These are phyloP conservation scores for Xylariaceae sp. DNA, from an alignment of 2,329 filamentous ascomycete genomes.

Conservation along the genomic window DNA sequence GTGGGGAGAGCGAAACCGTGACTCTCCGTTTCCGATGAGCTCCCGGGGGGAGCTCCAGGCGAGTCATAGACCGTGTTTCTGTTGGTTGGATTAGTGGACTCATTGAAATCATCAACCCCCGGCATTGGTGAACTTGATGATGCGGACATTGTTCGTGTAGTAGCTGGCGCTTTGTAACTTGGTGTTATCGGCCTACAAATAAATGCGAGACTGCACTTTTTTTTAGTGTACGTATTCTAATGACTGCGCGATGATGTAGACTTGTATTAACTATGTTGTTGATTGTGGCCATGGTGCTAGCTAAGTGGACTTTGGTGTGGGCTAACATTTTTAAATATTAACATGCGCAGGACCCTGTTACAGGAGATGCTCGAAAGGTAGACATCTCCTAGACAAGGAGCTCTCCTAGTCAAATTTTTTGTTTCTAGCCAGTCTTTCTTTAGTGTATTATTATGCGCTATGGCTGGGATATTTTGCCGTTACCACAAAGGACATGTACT, in stretches of 20 bases:
- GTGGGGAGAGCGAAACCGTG: constrained; percentile 21
- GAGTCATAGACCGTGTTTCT: background rate
- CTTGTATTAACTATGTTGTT: too few species aligned
- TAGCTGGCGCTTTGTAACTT: too few species aligned
- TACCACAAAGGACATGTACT: background rate
- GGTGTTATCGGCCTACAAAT: too few species aligned
- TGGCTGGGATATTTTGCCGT: too few species aligned
- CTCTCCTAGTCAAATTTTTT: background rate
- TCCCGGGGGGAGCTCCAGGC: background rate
- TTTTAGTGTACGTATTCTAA: too few species aligned
- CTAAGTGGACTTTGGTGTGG: too few species aligned
- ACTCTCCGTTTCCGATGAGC: background rate
- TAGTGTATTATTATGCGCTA: background rate
- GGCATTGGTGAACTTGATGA: background rate
- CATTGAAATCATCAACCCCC: background rate
- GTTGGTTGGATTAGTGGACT: background rate
- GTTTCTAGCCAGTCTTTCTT: background rate
- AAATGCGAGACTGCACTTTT: too few species aligned
- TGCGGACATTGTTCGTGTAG: too few species aligned
- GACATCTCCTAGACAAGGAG: background rate
- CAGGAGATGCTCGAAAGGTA: background rate
- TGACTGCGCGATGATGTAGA: too few species aligned
- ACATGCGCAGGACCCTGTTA: background rate
- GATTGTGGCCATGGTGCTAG: too few species aligned
- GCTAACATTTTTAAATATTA: constrained; percentile 10